phyloP scores from a whole-genome alignment of 1,284 basidiomycete species.

The Pyrrhoderma lamaoense region DNA sequence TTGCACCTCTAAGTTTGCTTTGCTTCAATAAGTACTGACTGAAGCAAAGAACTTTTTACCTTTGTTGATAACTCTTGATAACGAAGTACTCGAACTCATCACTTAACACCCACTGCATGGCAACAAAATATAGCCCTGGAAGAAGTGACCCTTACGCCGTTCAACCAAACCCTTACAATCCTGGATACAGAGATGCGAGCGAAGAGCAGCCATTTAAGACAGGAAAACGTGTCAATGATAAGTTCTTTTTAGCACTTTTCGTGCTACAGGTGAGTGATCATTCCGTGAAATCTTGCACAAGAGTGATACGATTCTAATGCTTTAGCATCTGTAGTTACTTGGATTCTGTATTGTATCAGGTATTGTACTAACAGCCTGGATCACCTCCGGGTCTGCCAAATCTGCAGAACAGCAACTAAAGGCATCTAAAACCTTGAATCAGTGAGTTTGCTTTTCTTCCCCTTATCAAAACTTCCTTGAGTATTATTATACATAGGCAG shows the following conservation, averaged over 20 bases:
- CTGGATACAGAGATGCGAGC: no score
- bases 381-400: conserved; percentile 47
- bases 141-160: no score
- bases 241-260: conserved; percentile 64
- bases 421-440: conserved; percentile 50
- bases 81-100: no score
- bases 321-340: conserved; percentile 21
- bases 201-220: conserved; percentile 41
- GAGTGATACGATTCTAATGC: no score
- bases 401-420: conserved; percentile 31
- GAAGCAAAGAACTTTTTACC: no score
- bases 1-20: no score
- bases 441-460: conserved; percentile 29
- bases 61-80: no score
- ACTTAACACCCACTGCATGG: no score
- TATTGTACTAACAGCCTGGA: conserved; percentile 56
- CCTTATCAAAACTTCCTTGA: conserved; percentile 4
- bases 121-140: no score
- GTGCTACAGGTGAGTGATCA: conserved; percentile 46
- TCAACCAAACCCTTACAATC: no score
- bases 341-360: conserved; percentile 65
- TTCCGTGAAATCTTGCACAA: no score
- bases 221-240: conserved; percentile 65
- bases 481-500: conserved; percentile 31
- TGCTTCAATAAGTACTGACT: no score